Evolutionary conservation across 2,329 filamentous ascomycete genomes (phyloP).

Genomic region (Aureobasidium sp.): DNA sequence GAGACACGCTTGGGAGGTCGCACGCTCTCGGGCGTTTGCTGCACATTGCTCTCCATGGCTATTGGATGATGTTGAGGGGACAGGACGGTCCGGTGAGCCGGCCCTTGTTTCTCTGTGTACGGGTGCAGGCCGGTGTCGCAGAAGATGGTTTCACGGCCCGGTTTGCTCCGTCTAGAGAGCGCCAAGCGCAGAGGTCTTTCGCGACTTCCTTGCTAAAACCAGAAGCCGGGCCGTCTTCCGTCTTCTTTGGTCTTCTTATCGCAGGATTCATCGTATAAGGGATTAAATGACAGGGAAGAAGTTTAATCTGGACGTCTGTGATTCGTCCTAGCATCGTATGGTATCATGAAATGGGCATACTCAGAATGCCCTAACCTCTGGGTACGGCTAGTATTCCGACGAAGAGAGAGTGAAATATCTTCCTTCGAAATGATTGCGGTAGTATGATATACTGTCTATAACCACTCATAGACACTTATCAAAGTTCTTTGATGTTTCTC

Average conservation of each 20-base stretch:
- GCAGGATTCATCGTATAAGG: background rate
- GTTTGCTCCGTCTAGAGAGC: background rate
- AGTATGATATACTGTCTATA: background rate
- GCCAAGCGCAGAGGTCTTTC: background rate
- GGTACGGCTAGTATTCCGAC: background rate
- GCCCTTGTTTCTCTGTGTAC: background rate
- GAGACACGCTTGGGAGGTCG: constrained; percentile 10
- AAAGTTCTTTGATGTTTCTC: too few species aligned
- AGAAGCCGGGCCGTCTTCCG: background rate
- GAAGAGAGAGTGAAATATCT: background rate
- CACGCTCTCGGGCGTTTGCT: constrained; percentile 9
- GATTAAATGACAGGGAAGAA: background rate
- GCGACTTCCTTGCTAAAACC: background rate
- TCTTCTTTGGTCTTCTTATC: background rate
- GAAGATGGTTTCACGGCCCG: background rate
- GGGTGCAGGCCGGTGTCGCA: background rate
- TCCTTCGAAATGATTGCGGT: background rate
- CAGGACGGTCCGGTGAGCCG: background rate
- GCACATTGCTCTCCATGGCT: constrained; percentile 5
- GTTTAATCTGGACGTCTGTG: background rate
- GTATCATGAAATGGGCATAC: background rate
- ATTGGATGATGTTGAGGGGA: constrained; percentile 11
- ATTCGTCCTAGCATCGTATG: background rate
- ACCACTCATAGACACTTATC: too few species aligned
- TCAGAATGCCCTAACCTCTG: background rate